A percentile compares a stretch with the other conserved stretches of the same genome.
Evolutionary conservation across 176 grass and related monocot genomes (phyloP).

Genomic region (Neostapfia colusana): DNA sequence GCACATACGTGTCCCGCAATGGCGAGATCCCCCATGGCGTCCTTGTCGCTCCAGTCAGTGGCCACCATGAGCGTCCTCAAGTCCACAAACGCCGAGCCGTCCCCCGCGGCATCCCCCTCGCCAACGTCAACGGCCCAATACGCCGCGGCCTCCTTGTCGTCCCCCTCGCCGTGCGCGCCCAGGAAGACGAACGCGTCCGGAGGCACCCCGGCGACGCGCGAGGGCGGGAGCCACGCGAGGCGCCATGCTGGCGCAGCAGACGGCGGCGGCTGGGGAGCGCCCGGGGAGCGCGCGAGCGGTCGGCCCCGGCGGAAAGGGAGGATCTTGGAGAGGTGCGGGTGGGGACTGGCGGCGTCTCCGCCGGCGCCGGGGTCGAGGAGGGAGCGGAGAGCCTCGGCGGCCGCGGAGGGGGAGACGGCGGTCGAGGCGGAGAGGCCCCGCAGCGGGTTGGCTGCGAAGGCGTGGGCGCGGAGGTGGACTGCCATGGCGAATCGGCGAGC

Average conservation of each 20-base stretch:
- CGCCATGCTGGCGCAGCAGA: slow-evolving; percentile 45
- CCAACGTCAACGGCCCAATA: slow-evolving; percentile 53
- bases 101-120: slow-evolving; percentile 31
- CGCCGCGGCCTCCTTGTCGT: slow-evolving; percentile 35
- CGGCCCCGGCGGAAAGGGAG: slow-evolving; percentile 77
- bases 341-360: slow-evolving; percentile 4
- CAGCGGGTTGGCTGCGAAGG: slow-evolving; percentile 89
- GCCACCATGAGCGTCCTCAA: slow-evolving; percentile 91
- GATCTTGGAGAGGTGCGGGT: slow-evolving; percentile 41
- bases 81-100: slow-evolving; percentile 70
- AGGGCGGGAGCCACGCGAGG: slow-evolving; percentile 70
- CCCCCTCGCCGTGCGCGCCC: slow-evolving; percentile 46
- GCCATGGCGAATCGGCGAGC: not conserved
- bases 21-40: slow-evolving; percentile 69
- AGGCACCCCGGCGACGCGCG: slow-evolving; percentile 35
- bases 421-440: slow-evolving; percentile 7
- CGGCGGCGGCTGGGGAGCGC: slow-evolving; percentile 7
- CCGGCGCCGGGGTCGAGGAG: slow-evolving; percentile 38
- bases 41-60: slow-evolving; percentile 70
- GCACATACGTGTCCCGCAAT: slow-evolving; percentile 65
- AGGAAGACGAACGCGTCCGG: slow-evolving; percentile 72
- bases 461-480: slow-evolving; percentile 57
- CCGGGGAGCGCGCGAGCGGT: slow-evolving; percentile 56
- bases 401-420: no score
- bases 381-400: slow-evolving; percentile 41